These are phyloP conservation scores for Neurospora discreta DNA, from an alignment of 495 filamentous ascomycete species.

Conservation along the genomic window DNA sequence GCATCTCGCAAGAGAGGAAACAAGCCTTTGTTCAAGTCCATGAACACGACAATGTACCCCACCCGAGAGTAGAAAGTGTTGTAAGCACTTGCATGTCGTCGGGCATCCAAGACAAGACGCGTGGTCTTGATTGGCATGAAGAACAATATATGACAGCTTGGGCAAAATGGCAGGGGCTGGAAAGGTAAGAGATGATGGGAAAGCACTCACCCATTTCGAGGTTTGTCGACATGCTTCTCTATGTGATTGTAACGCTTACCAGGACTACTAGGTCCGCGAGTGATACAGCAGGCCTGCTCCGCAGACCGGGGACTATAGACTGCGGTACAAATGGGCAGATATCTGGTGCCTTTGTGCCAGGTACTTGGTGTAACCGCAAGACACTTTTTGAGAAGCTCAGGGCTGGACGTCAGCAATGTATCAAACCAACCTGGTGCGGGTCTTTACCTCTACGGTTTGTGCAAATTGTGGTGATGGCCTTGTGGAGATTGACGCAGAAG, in stretches of 20 bases:
- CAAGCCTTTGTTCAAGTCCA: neutral
- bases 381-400: neutral
- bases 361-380: neutral
- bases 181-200: neutral
- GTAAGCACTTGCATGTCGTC: neutral
- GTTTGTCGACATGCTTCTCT: neutral
- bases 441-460: neutral
- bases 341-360: neutral
- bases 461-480: neutral
- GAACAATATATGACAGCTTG: neutral
- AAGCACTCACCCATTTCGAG: neutral
- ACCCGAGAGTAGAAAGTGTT: neutral
- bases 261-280: neutral
- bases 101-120: neutral
- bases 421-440: neutral
- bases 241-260: neutral
- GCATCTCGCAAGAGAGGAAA: neutral
- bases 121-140: neutral
- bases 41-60: neutral
- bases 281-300: neutral
- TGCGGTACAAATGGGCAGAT: neutral
- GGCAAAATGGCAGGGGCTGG: neutral
- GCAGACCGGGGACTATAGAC: neutral
- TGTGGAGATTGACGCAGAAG: neutral
- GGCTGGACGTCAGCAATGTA: neutral